Evolutionary conservation across 768 basidiomycete species (phyloP).

Genomic region (Mrakia blollopis): DNA sequence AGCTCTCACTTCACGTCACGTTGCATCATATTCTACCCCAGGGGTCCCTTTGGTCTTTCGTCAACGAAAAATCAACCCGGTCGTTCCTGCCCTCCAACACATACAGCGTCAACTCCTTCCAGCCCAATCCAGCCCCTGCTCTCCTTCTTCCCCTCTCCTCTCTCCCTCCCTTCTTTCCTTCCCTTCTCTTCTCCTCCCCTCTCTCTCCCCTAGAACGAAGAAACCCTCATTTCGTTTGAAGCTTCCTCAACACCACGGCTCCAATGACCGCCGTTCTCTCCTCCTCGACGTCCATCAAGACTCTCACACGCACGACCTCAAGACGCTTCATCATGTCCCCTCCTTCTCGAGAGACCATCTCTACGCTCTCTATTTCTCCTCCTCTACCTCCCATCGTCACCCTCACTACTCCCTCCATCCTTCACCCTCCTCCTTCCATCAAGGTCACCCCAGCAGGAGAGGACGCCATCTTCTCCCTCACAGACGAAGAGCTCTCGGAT

Average conservation of each 20-base stretch:
- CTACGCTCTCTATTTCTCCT: conserved; percentile 9
- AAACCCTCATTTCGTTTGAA: neutral
- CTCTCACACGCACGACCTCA: conserved; percentile 2
- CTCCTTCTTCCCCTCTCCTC: neutral
- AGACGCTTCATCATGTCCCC: conserved; percentile 11
- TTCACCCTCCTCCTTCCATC: neutral
- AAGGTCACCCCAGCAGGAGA: conserved; percentile 9
- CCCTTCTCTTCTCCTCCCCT: neutral
- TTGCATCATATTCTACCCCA: no score
- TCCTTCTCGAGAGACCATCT: conserved; percentile 2
- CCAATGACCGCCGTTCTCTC: conserved; percentile 6
- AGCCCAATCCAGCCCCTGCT: no score
- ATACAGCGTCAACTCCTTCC: neutral
- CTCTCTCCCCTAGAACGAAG: neutral
- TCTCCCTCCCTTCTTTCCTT: neutral
- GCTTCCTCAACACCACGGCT: neutral
- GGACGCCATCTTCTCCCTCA: conserved; percentile 16
- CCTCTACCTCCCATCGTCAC: conserved; percentile 3
- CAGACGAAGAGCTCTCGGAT: conserved; percentile 16
- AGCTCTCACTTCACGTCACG: neutral
- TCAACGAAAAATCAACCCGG: neutral
- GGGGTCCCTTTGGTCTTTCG: no score
- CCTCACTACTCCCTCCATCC: neutral
- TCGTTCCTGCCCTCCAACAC: neutral
- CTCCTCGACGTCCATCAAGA: neutral